Evolutionary conservation across 1,284 basidiomycete genomes (phyloP).

Genomic region (Naganishia sp.): DNA sequence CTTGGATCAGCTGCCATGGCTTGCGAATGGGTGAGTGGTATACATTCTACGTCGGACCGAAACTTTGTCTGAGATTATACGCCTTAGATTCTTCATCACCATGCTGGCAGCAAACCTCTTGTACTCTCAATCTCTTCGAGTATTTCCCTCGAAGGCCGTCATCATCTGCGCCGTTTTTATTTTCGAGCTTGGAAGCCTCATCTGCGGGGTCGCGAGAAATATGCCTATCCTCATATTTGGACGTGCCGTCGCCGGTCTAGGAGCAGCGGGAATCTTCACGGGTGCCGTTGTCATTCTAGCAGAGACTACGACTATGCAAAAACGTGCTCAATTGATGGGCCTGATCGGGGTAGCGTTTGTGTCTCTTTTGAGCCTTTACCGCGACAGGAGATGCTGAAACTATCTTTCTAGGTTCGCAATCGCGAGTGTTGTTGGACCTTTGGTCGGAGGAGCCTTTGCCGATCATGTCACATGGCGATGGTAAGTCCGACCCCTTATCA

Average conservation of each 20-base stretch:
- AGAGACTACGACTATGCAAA: slow-evolving; percentile 21
- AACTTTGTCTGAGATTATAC: neutral
- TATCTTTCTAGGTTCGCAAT: slow-evolving; percentile 49
- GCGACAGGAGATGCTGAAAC: neutral
- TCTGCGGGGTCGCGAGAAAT: slow-evolving; percentile 59
- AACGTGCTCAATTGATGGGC: slow-evolving; percentile 22
- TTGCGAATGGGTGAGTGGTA: slow-evolving; percentile 40
- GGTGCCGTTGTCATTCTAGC: slow-evolving; percentile 32
- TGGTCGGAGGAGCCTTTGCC: slow-evolving; percentile 55
- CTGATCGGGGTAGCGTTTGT: slow-evolving; percentile 20
- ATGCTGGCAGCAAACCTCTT: slow-evolving; percentile 53
- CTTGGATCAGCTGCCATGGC: slow-evolving; percentile 55
- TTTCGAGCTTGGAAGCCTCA: slow-evolving; percentile 59
- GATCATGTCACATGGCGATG: slow-evolving; percentile 54
- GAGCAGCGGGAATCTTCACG: slow-evolving; percentile 58
- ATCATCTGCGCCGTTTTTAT: slow-evolving; percentile 55
- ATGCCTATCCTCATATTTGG: slow-evolving; percentile 58
- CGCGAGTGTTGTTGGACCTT: slow-evolving; percentile 53
- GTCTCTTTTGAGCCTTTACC: neutral
- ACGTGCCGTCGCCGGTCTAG: slow-evolving; percentile 58
- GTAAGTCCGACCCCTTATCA: slow-evolving; percentile 20
- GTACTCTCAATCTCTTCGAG: slow-evolving; percentile 52
- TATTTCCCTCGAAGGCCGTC: slow-evolving; percentile 54
- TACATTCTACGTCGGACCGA: slow-evolving; percentile 42
- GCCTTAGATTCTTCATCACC: slow-evolving; percentile 43